Base-by-base conservation (phyloP, 2,329 filamentous ascomycete species). In the Stachybotrys elegans region DNA sequence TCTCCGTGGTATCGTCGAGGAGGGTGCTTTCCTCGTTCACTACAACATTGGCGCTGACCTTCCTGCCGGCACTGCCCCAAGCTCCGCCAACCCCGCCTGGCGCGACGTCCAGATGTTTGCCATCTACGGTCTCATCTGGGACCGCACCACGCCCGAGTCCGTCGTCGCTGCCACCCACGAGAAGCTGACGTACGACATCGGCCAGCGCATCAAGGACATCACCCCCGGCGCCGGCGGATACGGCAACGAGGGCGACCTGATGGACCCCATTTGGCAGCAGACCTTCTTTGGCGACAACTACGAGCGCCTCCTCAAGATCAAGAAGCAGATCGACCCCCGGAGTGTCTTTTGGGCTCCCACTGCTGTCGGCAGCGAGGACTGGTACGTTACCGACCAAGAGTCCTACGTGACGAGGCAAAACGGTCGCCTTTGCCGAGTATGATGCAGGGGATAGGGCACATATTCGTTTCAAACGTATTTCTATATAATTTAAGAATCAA, bases 261-360 rank as follows among this genome's bases (percentile, higher is more conserved):
- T 55, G 46, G 58, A 64, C 40, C 58, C 57, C 3, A 49, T 68
- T 17, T 70, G 64, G 57, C 63, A 68, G 31, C 53, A 58, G 7
- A 57, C 60, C 0, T 73, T 71, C 48, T 73, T 69, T 68, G 69
- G 67, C 0, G 52, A 53, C 11, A 74, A 76, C 37, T 77, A 77
- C 48, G 51, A 61, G 13, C 60, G 62, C 2, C 55, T 78, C 4
- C 49, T 70, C 0, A 37, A 53, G 12, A 70, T 77, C 42, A 78
- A 78, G 57, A 59, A 61, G 12, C 36, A 49, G 1, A 55, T 72
- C n/a, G 73, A 78, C 47, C 73, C 73, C 0, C 44, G 57, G 0
- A 71, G 73, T 41, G 60, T 76, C 2, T 68, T 78, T 13, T 74
- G 71, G 63, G 76, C 72, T 45, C 51, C 64, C 12, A 65, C 70